These are phyloP conservation scores for Emergomyces orientalis DNA, from an alignment of 2,329 filamentous ascomycete species.

Conservation along the genomic window DNA sequence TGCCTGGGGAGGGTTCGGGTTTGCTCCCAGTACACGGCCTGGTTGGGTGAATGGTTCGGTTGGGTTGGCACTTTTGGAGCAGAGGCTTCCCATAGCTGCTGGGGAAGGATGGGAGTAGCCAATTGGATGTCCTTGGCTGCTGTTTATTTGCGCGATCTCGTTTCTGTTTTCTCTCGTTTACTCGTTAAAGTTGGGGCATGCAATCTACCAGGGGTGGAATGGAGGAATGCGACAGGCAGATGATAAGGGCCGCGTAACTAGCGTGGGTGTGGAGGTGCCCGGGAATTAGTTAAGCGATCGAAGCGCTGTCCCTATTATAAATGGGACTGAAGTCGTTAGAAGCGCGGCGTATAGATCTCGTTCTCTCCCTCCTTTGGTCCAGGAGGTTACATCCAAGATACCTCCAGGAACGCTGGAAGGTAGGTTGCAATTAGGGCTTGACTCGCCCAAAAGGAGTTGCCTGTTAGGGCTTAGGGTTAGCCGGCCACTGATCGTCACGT, in stretches of 20 bases:
- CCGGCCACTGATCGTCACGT: neutral
- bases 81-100: constrained; percentile 69
- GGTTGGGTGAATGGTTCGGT: constrained; percentile 59
- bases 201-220: too few relatives aligned
- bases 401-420: too few relatives aligned
- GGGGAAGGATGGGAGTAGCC: too few relatives aligned
- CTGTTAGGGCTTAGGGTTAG: too few relatives aligned
- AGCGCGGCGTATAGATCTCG: neutral
- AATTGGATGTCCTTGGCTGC: neutral
- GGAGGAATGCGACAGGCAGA: too few relatives aligned
- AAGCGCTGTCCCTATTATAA: too few relatives aligned
- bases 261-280: neutral
- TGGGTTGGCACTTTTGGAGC: constrained; percentile 58
- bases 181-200: neutral
- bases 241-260: too few relatives aligned
- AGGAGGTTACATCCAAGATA: neutral
- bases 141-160: neutral
- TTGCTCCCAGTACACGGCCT: constrained; percentile 61
- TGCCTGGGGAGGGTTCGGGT: constrained; percentile 40
- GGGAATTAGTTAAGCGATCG: neutral
- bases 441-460: too few relatives aligned
- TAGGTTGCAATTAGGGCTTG: too few relatives aligned
- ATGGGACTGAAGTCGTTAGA: too few relatives aligned
- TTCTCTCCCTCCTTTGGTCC: too few relatives aligned
- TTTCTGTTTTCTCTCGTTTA: neutral